Percentiles rank a stretch among this genome's conserved stretches.
These are phyloP conservation scores for Gracilaria caudata DNA, from an alignment of 23 red algal species.

Conservation along the genomic window DNA sequence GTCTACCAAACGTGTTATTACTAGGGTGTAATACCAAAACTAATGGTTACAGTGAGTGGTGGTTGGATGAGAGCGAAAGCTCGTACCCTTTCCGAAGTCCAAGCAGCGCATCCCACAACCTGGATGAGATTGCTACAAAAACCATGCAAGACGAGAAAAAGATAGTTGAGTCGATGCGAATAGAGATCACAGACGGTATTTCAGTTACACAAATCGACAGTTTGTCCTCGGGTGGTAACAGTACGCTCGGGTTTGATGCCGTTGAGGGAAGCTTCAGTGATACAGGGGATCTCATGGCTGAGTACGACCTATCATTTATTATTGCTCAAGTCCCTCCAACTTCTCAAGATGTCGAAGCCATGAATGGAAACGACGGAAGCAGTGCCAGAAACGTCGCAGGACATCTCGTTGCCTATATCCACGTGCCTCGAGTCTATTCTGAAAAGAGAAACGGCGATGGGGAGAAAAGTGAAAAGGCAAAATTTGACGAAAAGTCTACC, in stretches of 20 bases:
- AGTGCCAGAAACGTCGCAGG: slow-evolving; percentile 32
- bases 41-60: slow-evolving; percentile 50
- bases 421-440: slow-evolving; percentile 39
- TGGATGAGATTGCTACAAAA: slow-evolving; percentile 18
- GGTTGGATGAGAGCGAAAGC: slow-evolving; percentile 25
- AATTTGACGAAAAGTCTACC: not conserved
- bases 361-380: slow-evolving; percentile 9
- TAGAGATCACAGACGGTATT: slow-evolving; percentile 52
- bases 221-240: not conserved
- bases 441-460: not conserved
- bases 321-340: slow-evolving; percentile 53
- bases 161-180: slow-evolving; percentile 42
- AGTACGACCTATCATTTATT: slow-evolving; percentile 77
- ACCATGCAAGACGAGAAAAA: slow-evolving; percentile 46
- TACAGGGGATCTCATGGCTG: slow-evolving; percentile 44
- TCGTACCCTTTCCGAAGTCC: not conserved
- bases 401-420: slow-evolving; percentile 72
- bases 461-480: not conserved
- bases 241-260: not conserved
- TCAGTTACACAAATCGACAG: slow-evolving; percentile 25
- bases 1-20: slow-evolving; percentile 78
- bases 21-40: slow-evolving; percentile 60
- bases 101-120: not conserved
- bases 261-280: slow-evolving; percentile 6
- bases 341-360: not conserved